Percentiles rank a stretch among this genome's conserved stretches.
Evolutionary conservation across 163 green algal genomes (phyloP).

Genomic region (Prototheca wickerhamii): DNA sequence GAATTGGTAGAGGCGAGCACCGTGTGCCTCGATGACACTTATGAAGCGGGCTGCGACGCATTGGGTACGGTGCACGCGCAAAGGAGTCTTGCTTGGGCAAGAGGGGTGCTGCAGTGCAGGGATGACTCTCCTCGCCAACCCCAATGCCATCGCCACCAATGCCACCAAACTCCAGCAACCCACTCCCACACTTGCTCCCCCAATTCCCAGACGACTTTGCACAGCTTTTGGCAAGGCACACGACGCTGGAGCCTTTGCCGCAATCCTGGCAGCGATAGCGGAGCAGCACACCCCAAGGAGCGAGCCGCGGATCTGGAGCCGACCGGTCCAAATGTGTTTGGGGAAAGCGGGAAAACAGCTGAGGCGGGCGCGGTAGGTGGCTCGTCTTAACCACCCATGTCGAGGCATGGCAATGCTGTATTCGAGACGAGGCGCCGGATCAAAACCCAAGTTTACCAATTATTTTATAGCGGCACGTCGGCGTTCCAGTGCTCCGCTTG

Average conservation of each 20-base stretch:
- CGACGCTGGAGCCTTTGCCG: neutral
- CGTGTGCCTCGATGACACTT: neutral
- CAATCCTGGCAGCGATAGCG: neutral
- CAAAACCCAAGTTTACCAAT: too few species aligned
- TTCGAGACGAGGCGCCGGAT: too few species aligned
- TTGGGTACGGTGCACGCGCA: too few species aligned
- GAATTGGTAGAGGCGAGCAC: neutral
- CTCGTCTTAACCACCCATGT: neutral
- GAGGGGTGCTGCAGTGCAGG: too few species aligned
- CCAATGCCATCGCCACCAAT: neutral
- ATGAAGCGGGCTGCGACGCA: neutral
- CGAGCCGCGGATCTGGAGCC: neutral
- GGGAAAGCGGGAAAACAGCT: constrained; percentile 2
- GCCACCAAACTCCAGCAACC: neutral
- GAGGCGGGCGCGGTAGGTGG: neutral
- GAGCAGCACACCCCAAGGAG: neutral
- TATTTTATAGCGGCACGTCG: too few species aligned
- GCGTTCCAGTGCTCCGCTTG: too few species aligned
- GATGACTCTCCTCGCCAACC: too few species aligned
- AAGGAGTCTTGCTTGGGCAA: too few species aligned
- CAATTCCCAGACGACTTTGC: neutral
- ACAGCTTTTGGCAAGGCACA: neutral
- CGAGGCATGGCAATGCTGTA: constrained; percentile 3
- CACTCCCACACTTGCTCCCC: neutral
- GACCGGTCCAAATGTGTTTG: neutral